Base-by-base conservation (phyloP, 2,329 filamentous ascomycete species). In the Aspergillus glaucus region DNA sequence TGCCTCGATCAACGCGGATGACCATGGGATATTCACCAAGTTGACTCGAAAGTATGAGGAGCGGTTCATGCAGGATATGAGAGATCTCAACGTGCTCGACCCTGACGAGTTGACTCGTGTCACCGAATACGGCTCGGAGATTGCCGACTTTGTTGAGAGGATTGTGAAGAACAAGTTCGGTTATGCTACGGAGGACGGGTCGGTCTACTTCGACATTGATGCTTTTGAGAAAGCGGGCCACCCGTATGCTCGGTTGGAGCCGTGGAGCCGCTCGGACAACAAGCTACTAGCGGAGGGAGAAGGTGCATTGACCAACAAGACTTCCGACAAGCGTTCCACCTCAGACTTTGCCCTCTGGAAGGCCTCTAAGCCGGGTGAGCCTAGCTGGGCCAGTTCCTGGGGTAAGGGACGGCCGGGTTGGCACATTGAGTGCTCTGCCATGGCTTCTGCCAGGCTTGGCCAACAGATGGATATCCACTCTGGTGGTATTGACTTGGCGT, bases 371-470 rank as follows among this genome's bases (percentile, higher is more conserved):
- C 82, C 88, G 12, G 92, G 92, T 40, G 92, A 97, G 75, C 92
- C 92, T 0, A 87, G 82, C 56, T 97, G 92, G 92, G 77, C 83
- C 4, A 93, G 87, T 58, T 83, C 84, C 3, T 97, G 92, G 91
- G 90, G 92, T 4, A 78, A 84, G 48, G 91, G 91, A 4, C 79
- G 92, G 41, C 92, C 92, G 1, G 92, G 92, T 15, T 97, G 92
- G 92, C 92, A 96, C 64, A 96, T 96, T 62, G 91, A 96, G 73
- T 96, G 92, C 81, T 91, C 86, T 1, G 90, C 90, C 14, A 96
- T 97, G 92, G 90, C 91, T 0, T 92, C 87, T 2, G 88, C 91
- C 55, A 80, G 90, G n/a, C 74, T 97, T 1, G 91, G 91, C 4
- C 78, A 83, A 24, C 79, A 85, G 52, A 90, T 97, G 76, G 92